Evolutionary conservation across 2,329 filamentous ascomycete species (phyloP).

Genomic region (Aspergillus sp.): DNA sequence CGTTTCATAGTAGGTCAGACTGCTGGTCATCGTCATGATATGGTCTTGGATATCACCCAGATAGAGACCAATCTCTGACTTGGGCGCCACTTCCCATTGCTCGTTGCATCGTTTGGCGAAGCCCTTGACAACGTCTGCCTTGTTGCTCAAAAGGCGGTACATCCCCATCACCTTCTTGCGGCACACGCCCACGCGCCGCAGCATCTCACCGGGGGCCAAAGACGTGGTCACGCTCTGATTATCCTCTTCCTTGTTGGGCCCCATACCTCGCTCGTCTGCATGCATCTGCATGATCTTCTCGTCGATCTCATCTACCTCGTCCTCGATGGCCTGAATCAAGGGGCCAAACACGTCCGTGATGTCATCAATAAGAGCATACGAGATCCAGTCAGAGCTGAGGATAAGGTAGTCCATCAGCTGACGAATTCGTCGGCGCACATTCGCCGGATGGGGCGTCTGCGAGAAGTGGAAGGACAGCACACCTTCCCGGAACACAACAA

Average conservation of each 20-base stretch:
- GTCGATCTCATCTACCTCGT: slow-evolving; percentile 96
- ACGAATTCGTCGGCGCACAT: slow-evolving; percentile 88
- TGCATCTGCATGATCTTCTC: slow-evolving; percentile 85
- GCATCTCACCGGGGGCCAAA: slow-evolving; percentile 72
- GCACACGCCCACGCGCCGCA: slow-evolving; percentile 87
- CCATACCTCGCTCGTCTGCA: slow-evolving; percentile 49
- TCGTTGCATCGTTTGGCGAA: slow-evolving; percentile 98
- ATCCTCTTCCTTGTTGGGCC: slow-evolving; percentile 40
- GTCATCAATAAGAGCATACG: slow-evolving; percentile 96
- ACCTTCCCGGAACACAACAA: slow-evolving; percentile 93
- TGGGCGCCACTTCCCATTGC: slow-evolving; percentile 58
- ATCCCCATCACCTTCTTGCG: slow-evolving; percentile 97
- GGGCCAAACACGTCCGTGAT: slow-evolving; percentile 96
- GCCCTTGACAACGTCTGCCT: slow-evolving; percentile 98
- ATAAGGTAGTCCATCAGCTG: slow-evolving; percentile 93
- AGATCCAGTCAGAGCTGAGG: slow-evolving; percentile 94
- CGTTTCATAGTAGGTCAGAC: slow-evolving; percentile 95
- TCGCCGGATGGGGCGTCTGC: slow-evolving; percentile 93
- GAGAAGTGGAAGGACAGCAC: slow-evolving; percentile 96
- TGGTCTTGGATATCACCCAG: slow-evolving; percentile 98
- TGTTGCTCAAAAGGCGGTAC: slow-evolving; percentile 90
- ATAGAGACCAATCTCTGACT: slow-evolving; percentile 85
- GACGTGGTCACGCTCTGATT: slow-evolving; percentile 33
- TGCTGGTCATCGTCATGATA: slow-evolving; percentile 98
- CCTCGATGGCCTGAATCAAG: slow-evolving; percentile 87